phyloP scores from a whole-genome alignment of 2,329 filamentous ascomycete genomes.

The Colletotrichum incanum region DNA sequence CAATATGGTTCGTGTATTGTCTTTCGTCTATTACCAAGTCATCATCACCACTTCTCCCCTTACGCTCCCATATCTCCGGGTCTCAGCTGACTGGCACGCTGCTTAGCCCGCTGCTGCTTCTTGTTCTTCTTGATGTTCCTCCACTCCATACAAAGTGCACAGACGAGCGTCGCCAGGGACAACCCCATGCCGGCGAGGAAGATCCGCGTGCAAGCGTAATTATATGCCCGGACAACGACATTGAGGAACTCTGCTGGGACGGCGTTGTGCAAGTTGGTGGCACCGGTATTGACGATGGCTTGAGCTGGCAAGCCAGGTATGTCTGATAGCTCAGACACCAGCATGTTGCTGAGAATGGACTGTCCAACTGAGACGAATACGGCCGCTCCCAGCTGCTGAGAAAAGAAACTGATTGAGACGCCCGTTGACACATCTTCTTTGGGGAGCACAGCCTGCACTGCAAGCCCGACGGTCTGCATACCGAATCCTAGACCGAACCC shows the following conservation, averaged over 20 bases:
- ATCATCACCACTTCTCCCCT: neutral
- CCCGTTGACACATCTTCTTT: constrained; percentile 69
- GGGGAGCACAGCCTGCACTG: constrained; percentile 69
- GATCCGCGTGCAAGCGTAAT: constrained; percentile 72
- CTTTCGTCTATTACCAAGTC: neutral
- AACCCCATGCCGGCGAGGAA: constrained; percentile 76
- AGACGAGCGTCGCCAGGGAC: constrained; percentile 69
- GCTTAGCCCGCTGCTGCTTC: constrained; percentile 26
- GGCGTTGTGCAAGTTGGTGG: constrained; percentile 71
- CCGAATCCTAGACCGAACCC: constrained; percentile 73
- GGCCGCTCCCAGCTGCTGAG: constrained; percentile 72
- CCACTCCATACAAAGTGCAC: constrained; percentile 75
- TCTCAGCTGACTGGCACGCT: constrained; percentile 22
- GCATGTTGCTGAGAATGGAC: constrained; percentile 65
- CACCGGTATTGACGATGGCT: constrained; percentile 63
- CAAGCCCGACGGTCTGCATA: constrained; percentile 72
- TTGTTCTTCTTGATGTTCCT: constrained; percentile 73
- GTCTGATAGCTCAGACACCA: constrained; percentile 56
- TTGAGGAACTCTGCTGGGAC: constrained; percentile 66
- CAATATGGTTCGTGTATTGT: neutral
- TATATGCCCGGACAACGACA: constrained; percentile 75
- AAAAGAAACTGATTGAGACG: constrained; percentile 70
- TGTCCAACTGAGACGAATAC: constrained; percentile 72
- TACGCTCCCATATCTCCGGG: constrained; percentile 19
- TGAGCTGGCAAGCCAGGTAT: constrained; percentile 61